A percentile compares a stretch with the other conserved stretches of the same genome.
Conservation (phyloP, 2,329 filamentous ascomycete species). For the Pleoardoris graminearum region DNA sequence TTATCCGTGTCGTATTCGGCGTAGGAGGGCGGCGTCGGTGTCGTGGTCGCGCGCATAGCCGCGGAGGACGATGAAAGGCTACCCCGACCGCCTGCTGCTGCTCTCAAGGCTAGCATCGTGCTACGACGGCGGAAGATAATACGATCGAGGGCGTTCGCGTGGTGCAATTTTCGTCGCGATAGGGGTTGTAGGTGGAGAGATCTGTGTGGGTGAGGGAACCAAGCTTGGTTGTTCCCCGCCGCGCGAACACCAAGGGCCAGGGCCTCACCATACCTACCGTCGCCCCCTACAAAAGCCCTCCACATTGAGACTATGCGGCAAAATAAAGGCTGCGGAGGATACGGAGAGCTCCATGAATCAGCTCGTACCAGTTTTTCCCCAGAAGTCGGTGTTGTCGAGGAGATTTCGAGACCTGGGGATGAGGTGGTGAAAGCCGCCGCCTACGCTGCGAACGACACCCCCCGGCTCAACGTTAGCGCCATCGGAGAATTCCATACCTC, state of each 20-base stretch:
- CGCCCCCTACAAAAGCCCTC: neutral
- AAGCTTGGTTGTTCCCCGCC: neutral
- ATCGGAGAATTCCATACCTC: neutral
- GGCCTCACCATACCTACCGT: neutral
- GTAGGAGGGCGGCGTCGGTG: neutral
- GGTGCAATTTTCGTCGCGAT: neutral
- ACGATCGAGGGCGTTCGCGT: neutral
- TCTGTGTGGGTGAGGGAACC: neutral
- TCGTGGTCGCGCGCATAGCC: neutral
- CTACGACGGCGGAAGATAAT: neutral
- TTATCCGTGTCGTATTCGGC: neutral
- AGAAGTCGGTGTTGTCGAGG: neutral
- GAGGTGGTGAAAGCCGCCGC: neutral
- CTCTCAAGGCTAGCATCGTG: too few species aligned
- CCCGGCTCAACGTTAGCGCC: neutral
- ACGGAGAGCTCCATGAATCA: neutral
- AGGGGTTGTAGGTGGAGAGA: slow-evolving; percentile 1
- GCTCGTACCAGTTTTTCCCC: neutral
- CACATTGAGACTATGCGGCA: neutral
- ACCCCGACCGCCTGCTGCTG: neutral
- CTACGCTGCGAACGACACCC: neutral
- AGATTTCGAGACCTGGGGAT: neutral
- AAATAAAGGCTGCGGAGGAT: neutral
- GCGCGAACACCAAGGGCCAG: neutral
- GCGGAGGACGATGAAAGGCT: neutral